Evolutionary conservation across 176 grass and related monocot species (phyloP).

Genomic region (Phragmites australis): DNA sequence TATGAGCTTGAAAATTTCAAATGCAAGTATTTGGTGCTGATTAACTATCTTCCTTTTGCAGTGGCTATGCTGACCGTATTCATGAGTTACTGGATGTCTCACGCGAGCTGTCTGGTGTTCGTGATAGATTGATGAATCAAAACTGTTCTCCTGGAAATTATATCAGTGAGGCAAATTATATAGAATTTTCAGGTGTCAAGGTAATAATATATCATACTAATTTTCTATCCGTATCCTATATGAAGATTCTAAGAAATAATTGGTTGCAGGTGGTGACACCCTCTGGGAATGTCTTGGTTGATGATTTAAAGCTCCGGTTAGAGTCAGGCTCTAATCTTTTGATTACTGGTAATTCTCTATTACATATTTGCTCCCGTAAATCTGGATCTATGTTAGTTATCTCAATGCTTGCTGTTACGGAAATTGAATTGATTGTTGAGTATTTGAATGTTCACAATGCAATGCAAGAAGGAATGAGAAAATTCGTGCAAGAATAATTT

Average conservation of each 20-base stretch:
- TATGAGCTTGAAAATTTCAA: background rate
- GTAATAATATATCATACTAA: conserved; percentile 39
- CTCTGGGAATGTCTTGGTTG: conserved; percentile 83
- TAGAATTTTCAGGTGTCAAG: conserved; percentile 96
- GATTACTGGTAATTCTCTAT: conserved; percentile 76
- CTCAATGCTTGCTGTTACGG: background rate
- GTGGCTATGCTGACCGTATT: conserved; percentile 97
- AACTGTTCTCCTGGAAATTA: conserved; percentile 63
- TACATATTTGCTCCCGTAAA: conserved; percentile 16
- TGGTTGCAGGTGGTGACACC: conserved; percentile 92
- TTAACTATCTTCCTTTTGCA: conserved; percentile 35
- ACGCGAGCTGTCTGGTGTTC: conserved; percentile 62
- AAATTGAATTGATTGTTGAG: background rate
- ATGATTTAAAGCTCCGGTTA: conserved; percentile 76
- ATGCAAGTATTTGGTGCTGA: conserved; percentile 16
- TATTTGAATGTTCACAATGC: conserved; percentile 4
- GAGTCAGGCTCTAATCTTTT: conserved; percentile 98
- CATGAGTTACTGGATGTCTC: conserved; percentile 83
- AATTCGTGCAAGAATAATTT: background rate
- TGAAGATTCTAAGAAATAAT: conserved; percentile 40
- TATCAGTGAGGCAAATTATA: conserved; percentile 89
- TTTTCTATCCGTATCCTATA: background rate
- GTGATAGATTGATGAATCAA: conserved; percentile 45
- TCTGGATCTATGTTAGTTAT: background rate
- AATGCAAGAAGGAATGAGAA: background rate